Evolutionary conservation across 352 stramenopile genomes (phyloP), one percentile per base, ranked within the genome.

Genomic region (Thraustochytrium striatum): DNA sequence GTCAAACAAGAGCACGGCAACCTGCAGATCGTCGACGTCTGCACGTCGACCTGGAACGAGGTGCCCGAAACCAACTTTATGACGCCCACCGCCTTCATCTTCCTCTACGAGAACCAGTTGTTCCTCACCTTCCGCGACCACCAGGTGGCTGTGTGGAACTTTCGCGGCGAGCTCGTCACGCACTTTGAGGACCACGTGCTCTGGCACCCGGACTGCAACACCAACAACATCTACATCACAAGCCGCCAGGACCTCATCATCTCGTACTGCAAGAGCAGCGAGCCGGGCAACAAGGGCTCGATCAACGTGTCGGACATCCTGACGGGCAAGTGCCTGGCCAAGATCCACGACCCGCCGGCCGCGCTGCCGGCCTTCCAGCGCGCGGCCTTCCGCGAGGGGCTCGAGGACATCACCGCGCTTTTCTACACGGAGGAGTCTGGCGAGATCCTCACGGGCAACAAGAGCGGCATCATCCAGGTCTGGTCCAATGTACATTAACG

Each of bases 191-290:
- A 75, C 50, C 65, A 75, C 25, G 39, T 62, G 3, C 52, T 75
- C 32, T 75, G 65, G 65, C 65, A 75, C 41, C 39, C 65, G 43
- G 65, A 75, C 65, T 75, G 65, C 65, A 75, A 75, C 50, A 75
- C 65, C 21, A 75, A 75, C 65, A 75, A 75, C 65, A 75, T 75
- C 36, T 75, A 75, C 65, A 75, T 75, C 5, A 55, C 65, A 11
- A 55, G 32, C 16, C 30, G 65, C 32, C 65, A 75, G 39, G 65
- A 75, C 11, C 52, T 75, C 44, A 75, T 75, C 65, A 75, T 75
- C 32, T 75, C 65, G 9, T 75, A 75, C 65, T 75, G 65, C 39
- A 58, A 61, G 65, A 75, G 52, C 36, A 32, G 44, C 50, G 52
- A 61, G 21, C 25, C 25, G 47, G 39, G 32, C 11, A 0, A 30